phyloP scores from a whole-genome alignment of 2,329 filamentous ascomycete species.

The Aspergillus sojae region DNA sequence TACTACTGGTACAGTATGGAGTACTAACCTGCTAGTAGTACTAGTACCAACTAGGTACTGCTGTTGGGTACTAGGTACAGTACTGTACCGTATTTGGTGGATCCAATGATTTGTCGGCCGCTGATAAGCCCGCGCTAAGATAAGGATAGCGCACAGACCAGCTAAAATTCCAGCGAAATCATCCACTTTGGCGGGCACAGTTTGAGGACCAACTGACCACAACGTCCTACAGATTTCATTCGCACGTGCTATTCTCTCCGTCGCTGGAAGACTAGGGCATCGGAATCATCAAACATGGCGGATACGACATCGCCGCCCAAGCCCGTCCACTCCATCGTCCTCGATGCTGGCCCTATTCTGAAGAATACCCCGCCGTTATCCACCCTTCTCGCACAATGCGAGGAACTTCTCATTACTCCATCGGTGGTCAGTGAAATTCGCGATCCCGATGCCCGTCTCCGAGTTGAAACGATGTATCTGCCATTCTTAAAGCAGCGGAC shows the following conservation, averaged over 20 bases:
- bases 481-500: slow-evolving; percentile 81
- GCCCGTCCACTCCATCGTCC: slow-evolving; percentile 77
- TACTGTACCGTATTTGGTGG: not conserved
- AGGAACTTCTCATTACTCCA: slow-evolving; percentile 79
- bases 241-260: not conserved
- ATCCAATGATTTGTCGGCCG: not conserved
- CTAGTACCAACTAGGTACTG: not conserved
- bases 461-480: slow-evolving; percentile 80
- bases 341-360: slow-evolving; percentile 91
- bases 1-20: too few relatives aligned
- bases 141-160: slow-evolving; percentile 43
- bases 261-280: not conserved
- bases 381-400: slow-evolving; percentile 75
- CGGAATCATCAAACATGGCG: slow-evolving; percentile 21
- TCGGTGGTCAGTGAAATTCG: slow-evolving; percentile 85
- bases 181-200: slow-evolving; percentile 2
- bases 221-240: not conserved
- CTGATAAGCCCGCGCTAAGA: slow-evolving; percentile 34
- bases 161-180: slow-evolving; percentile 31
- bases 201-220: slow-evolving; percentile 4
- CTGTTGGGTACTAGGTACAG: not conserved
- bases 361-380: slow-evolving; percentile 88
- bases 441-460: slow-evolving; percentile 76
- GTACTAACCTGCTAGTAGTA: not conserved
- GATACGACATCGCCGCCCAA: slow-evolving; percentile 50